Evolutionary conservation across 1,284 basidiomycete species (phyloP), one percentile per base, ranked within the genome.

Genomic region (Boletus nobilissimus): DNA sequence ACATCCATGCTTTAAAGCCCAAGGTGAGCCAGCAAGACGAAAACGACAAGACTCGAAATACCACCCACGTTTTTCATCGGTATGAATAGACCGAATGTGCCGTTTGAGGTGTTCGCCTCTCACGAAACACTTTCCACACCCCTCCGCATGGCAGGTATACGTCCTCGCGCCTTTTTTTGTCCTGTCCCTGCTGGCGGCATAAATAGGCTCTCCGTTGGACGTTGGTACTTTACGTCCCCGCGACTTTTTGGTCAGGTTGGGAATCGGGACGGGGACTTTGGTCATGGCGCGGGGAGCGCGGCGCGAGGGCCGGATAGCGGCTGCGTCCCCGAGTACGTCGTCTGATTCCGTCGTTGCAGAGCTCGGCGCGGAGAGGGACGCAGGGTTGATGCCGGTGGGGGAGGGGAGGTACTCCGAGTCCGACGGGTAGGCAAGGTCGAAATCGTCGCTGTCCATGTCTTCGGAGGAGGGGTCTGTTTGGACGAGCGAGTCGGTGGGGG

Each of bases 171-270:
- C 88, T 82, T 81, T 84, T 74, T 84, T 82, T 1, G 83, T 85
- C 78, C 81, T 84, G 74, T 84, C 82, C 67, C 69, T 76, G 78
- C 83, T 81, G 77, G 80, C 75, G 71, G 82, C 78, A 78, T 83
- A 76, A 65, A 83, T 70, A 77, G 82, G 80, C 73, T 77, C 76
- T 43, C 79, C 82, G 76, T 71, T 77, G 72, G 80, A 85, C 8
- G 90, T 90, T 5, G 94, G 94, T 18, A 95, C 94, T 77, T 92
- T 92, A 63, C 94, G 88, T 19, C 94, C 94, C 8, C 94, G 89
- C 76, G 93, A 94, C 86, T 94, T 95, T 89, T 95, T 95, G 77
- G 91, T 94, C 68, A 95, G 86, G 82, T 94, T 91, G 54, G 93
- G 93, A 34, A 94, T 89, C 16, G 94, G 93, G 26, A 93, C 87